Evolutionary conservation across 2,329 filamentous ascomycete species (phyloP), one percentile per base, ranked within the genome.

Genomic region (Botrytis fabae): DNA sequence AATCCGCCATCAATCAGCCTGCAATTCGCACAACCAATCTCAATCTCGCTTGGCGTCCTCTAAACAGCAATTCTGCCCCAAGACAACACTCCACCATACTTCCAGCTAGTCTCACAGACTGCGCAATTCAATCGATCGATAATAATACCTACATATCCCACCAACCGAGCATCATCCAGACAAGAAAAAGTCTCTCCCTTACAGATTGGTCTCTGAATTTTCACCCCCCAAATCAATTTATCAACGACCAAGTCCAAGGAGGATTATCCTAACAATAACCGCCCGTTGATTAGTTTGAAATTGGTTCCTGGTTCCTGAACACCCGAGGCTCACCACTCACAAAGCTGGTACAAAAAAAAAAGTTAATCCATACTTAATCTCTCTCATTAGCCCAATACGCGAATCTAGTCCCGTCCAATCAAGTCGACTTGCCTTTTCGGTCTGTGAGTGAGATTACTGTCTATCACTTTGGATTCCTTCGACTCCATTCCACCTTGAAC

Each of bases 261-360:
- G 62, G 28, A 65, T 35, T 48, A 20, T 62, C 44, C 42, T 44
- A 28, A 48, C 18, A 25, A 28, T 57, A 57, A 38, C n/a, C 14
- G 68, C 69, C 69, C 51, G 51, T 54, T 28, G 28, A 54, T 54
- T 8, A 54, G 46, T 71, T 57, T 44, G 16, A 71, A 57, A 54
- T 71, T 71, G 44, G 61, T 66, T 57, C 70, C 61, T 71, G 61
- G 46, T 71, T 64, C 69, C 60, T 65, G 60, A 57, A 44, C 46
- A 65, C 61, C 60, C 70, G 25, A 42, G 70, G 70, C 35, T 46
- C 46, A 71, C 69, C 59, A 18, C 35, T 54, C 35, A 63, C 10
- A 28, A 40, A 32, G 35, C 38, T 44, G 38, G 66, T n/a, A 51
- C 51, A 68, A 65, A 57, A 22, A 70, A 70, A 48, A 46, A 48